phyloP scores from a whole-genome alignment of 164 flowering plant genomes.

The Santalum album region DNA sequence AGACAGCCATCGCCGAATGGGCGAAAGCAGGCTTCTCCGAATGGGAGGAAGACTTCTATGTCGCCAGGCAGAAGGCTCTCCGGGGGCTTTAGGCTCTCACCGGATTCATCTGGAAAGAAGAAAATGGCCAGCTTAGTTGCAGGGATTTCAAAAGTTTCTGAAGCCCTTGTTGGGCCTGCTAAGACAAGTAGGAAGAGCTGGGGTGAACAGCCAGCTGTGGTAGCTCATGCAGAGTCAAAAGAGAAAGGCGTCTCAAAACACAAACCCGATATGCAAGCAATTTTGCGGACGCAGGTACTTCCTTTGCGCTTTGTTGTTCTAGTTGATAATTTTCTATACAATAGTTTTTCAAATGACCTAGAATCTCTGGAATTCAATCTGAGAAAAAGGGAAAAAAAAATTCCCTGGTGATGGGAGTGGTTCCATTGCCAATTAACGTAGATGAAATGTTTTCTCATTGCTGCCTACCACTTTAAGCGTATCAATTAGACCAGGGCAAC shows the following conservation, averaged over 20 bases:
- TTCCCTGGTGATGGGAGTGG: too few relatives aligned
- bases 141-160: conserved; percentile 69
- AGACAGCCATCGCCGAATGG: conserved; percentile 84
- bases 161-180: conserved; percentile 46
- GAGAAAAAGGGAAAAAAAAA: too few relatives aligned
- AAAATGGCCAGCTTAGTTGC: conserved; percentile 58
- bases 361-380: too few relatives aligned
- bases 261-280: conserved; percentile 59
- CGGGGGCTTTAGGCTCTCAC: conserved; percentile 55
- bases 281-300: conserved; percentile 72
- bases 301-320: neutral
- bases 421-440: too few relatives aligned
- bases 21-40: conserved; percentile 59
- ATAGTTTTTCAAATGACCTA: too few relatives aligned
- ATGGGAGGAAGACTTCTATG: conserved; percentile 47
- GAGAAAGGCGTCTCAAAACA: conserved; percentile 36
- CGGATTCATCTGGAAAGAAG: conserved; percentile 46
- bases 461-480: too few relatives aligned
- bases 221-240: conserved; percentile 27
- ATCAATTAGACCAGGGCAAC: too few relatives aligned
- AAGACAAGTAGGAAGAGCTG: conserved; percentile 54
- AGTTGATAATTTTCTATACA: neutral
- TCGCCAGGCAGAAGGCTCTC: conserved; percentile 85
- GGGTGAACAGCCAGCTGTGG: conserved; percentile 43
- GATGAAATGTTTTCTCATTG: too few relatives aligned